A percentile compares a stretch with the other conserved stretches of the same genome.
Conservation (phyloP, 345 rosid species). For the Toxicodendron radicans region DNA sequence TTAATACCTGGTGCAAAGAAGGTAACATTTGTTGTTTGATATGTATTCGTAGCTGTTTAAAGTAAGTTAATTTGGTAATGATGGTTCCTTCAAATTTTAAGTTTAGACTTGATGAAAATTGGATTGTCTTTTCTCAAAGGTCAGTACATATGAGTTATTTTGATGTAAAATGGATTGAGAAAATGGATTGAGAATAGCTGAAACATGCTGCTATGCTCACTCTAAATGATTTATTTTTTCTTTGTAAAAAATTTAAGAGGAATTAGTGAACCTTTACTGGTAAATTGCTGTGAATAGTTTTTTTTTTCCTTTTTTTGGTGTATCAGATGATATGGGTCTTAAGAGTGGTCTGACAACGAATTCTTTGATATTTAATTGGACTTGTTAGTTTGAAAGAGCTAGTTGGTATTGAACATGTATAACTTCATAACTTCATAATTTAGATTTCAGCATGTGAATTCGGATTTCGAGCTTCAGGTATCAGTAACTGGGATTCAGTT, state of each 20-base stretch:
- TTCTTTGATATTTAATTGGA: neutral
- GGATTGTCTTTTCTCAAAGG: too few species aligned
- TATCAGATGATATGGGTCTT: neutral
- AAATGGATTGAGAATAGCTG: neutral
- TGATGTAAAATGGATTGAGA: neutral
- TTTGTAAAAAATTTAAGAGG: neutral
- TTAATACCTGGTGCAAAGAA: conserved; percentile 44
- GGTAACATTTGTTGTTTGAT: conserved; percentile 28
- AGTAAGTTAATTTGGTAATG: neutral
- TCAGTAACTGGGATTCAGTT: neutral
- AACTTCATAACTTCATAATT: neutral
- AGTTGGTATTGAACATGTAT: neutral
- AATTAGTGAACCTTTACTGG: neutral
- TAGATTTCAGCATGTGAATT: too few species aligned
- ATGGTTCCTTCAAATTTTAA: neutral
- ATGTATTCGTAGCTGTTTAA: neutral
- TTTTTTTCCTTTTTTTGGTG: neutral
- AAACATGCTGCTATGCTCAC: neutral
- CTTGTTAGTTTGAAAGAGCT: neutral
- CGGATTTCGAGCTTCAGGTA: too few species aligned
- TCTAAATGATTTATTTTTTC: too few species aligned
- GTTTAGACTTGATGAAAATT: too few species aligned
- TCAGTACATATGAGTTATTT: neutral
- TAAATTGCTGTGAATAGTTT: neutral
- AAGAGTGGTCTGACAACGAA: neutral